Base-by-base conservation (phyloP, 352 stramenopile genomes). In the Albugo laibachii region DNA sequence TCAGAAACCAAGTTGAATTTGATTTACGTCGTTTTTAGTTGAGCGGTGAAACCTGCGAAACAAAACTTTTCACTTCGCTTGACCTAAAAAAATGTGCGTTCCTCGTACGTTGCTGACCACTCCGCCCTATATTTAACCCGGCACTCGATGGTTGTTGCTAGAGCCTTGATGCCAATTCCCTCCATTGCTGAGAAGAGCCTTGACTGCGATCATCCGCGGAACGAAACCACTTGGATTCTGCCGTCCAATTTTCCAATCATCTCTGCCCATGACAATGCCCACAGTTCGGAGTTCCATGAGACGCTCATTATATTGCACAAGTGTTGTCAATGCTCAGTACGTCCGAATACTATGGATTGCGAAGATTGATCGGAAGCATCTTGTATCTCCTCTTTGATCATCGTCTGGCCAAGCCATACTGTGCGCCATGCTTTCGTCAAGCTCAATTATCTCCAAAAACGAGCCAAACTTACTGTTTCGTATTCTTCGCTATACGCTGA, bases 391-490 rank as follows among this genome's bases (percentile, higher is more conserved):
- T 94, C 78, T 56, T 97, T 97, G 70, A 99, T 97, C 76, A 99
- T 98, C 93, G 99, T 98, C 63, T 98, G 98, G 43, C 84, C n/a
- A 97, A 31, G 99, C 86, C n/a, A 98, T 82, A 49, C 73, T 92
- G 71, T 98, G 93, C 47, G 97, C 92, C 36, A 92, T 94, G 65
- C 89, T 95, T 50, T 93, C 85, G 19, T 88, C 80, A 46, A 98
- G 79, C 49, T 96, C 91, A 65, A 99, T 99, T 83, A 97, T 98
- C 51, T 92, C 81, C 59, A 87, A 97, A 99, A 69, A 21, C 93
- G 87, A 20, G 61, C 69, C 31, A 97, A 70, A 40, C 77, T 95
- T 43, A 99, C 68, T 41, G 89, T 95, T 51, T 98, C 93, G 61
- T 99, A 99, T 59, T 97, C 80, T 16, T 80, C 68, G 34, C 83